These are phyloP conservation scores for Euphorbia tirucalli DNA, from an alignment of 345 rosid genomes.

Conservation along the genomic window DNA sequence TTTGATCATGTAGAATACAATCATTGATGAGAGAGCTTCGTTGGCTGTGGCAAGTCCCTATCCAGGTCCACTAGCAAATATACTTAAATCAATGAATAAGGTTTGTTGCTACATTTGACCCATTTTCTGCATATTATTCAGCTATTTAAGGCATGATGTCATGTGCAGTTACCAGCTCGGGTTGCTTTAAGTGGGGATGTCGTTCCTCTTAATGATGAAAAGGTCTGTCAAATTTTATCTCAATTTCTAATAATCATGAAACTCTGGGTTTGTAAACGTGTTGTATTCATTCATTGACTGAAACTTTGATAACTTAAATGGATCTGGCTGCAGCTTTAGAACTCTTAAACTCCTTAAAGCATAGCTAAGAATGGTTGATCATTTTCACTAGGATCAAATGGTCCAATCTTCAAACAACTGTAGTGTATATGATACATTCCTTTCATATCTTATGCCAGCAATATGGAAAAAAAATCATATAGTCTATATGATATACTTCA, in stretches of 20 bases:
- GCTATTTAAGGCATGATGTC: neutral
- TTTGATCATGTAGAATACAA: slow-evolving; percentile 50
- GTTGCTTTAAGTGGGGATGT: slow-evolving; percentile 80
- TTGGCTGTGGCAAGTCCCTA: slow-evolving; percentile 63
- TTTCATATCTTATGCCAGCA: neutral
- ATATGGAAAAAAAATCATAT: neutral
- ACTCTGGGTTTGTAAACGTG: neutral
- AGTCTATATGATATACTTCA: too few relatives aligned
- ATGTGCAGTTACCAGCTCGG: slow-evolving; percentile 63
- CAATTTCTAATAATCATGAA: neutral
- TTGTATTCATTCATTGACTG: neutral
- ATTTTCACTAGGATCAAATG: neutral
- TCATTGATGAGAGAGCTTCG: slow-evolving; percentile 83
- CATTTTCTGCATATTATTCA: slow-evolving; percentile 14
- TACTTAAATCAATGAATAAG: slow-evolving; percentile 58
- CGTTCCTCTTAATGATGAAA: slow-evolving; percentile 57
- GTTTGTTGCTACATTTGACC: slow-evolving; percentile 34
- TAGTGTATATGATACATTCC: neutral
- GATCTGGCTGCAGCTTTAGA: neutral
- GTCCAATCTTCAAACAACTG: neutral
- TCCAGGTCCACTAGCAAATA: slow-evolving; percentile 62
- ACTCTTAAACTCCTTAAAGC: neutral
- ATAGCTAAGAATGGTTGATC: neutral
- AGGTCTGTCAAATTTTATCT: slow-evolving; percentile 39
- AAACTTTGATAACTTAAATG: neutral